These are phyloP conservation scores for Penicillium atrosanguineum DNA, from an alignment of 495 filamentous ascomycete genomes.

Conservation along the genomic window DNA sequence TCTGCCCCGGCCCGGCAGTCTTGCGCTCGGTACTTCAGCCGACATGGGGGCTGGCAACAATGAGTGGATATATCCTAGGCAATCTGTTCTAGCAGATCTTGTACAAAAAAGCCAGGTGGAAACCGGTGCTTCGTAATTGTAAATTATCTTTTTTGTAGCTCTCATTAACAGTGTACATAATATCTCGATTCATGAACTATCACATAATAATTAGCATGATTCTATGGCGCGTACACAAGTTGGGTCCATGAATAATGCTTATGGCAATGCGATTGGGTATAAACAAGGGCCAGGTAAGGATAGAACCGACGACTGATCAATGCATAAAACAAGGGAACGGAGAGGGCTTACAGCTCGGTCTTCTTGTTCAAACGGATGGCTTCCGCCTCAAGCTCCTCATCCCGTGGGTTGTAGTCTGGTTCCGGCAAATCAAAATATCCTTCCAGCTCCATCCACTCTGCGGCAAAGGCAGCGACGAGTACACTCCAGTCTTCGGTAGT, in stretches of 20 bases:
- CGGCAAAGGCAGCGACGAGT: slow-evolving; percentile 78
- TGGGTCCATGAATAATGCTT: neutral
- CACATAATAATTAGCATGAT: neutral
- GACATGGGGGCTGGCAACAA: slow-evolving; percentile 46
- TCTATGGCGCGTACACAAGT: neutral
- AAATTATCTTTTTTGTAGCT: neutral
- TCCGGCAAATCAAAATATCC: slow-evolving; percentile 37
- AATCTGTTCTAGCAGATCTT: slow-evolving; percentile 23
- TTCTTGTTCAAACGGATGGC: slow-evolving; percentile 27
- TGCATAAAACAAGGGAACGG: slow-evolving; percentile 9
- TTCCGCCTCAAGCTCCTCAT: slow-evolving; percentile 16
- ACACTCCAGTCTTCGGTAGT: slow-evolving; percentile 87
- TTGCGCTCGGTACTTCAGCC: slow-evolving; percentile 49
- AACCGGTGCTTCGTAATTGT: neutral
- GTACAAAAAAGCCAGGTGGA: neutral
- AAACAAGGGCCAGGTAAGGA: neutral
- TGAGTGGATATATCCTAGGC: slow-evolving; percentile 49
- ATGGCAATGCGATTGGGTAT: slow-evolving; percentile 11
- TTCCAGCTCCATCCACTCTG: slow-evolving; percentile 92
- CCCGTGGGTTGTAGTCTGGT: neutral
- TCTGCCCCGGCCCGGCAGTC: slow-evolving; percentile 56
- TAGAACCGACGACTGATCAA: neutral
- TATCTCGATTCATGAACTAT: neutral
- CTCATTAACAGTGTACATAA: neutral
- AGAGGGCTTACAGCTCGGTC: slow-evolving; percentile 47